Evolutionary conservation across 2,329 filamentous ascomycete genomes (phyloP).

Genomic region (Aotearoamyces nothofagi): DNA sequence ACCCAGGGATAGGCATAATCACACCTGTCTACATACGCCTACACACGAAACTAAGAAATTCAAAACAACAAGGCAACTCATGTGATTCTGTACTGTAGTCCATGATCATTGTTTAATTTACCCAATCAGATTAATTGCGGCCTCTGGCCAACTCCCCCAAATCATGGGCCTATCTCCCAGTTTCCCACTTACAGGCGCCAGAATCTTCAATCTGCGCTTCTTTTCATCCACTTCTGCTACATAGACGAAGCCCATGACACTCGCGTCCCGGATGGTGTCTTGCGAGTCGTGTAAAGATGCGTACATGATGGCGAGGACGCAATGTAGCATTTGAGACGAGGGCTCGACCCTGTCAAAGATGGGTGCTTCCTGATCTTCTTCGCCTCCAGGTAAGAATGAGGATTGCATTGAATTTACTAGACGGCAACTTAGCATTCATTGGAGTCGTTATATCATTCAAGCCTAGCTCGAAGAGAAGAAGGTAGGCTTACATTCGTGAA

Average conservation of each 20-base stretch:
- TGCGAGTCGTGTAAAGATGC: slow-evolving; percentile 54
- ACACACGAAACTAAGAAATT: too few relatives aligned
- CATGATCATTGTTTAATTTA: too few relatives aligned
- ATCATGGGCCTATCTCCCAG: slow-evolving; percentile 69
- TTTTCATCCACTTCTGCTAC: slow-evolving; percentile 83
- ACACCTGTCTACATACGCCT: too few relatives aligned
- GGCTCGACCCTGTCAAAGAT: slow-evolving; percentile 50
- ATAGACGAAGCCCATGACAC: slow-evolving; percentile 85
- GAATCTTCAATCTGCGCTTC: slow-evolving; percentile 62
- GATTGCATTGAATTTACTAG: slow-evolving; percentile 13
- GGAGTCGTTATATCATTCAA: too few relatives aligned
- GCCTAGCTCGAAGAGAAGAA: slow-evolving; percentile 5
- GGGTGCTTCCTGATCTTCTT: slow-evolving; percentile 16
- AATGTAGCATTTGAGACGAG: slow-evolving; percentile 58
- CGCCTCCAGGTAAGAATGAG: slow-evolving; percentile 19
- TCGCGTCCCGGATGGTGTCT: slow-evolving; percentile 62
- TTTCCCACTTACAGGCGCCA: slow-evolving; percentile 72
- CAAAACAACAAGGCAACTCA: too few relatives aligned
- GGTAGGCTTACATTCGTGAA: slow-evolving; percentile 37
- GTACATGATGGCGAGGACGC: slow-evolving; percentile 72
- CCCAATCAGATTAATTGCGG: slow-evolving; percentile 36
- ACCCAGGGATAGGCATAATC: too few relatives aligned
- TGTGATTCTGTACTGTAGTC: too few relatives aligned
- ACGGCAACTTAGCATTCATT: background rate
- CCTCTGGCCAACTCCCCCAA: slow-evolving; percentile 77